Evolutionary conservation across 257 asterid genomes (phyloP).

Genomic region (Plantago major): DNA sequence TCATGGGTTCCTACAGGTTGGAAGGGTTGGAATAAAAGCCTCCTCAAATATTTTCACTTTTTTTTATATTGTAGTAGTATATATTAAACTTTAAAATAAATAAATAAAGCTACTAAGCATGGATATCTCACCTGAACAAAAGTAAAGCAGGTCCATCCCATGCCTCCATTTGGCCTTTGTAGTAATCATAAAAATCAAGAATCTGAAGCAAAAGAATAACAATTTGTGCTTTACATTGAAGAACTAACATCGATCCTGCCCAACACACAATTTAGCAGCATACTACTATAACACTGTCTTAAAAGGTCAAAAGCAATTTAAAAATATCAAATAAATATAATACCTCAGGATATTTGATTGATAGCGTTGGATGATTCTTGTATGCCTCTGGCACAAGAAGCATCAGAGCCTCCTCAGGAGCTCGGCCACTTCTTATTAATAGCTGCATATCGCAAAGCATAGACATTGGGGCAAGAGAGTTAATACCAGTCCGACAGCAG

Average conservation of each 20-base stretch:
- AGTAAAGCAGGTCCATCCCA: constrained; percentile 99
- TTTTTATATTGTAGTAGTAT: no score
- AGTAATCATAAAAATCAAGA: constrained; percentile 89
- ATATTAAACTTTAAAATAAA: no score
- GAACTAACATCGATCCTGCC: not conserved
- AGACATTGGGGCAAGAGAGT: constrained; percentile 10
- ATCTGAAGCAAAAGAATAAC: constrained; percentile 43
- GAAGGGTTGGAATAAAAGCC: no score
- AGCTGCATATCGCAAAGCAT: constrained; percentile 37
- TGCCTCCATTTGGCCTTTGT: constrained; percentile 99
- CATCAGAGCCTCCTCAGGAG: constrained; percentile 96
- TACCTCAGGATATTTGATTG: constrained; percentile 97
- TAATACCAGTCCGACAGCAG: no score
- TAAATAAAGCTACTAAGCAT: no score
- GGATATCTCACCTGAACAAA: constrained; percentile 75
- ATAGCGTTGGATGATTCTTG: constrained; percentile 88
- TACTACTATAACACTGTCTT: constrained; percentile 1
- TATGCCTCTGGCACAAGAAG: constrained; percentile 98
- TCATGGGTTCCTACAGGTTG: no score
- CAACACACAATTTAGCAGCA: not conserved
- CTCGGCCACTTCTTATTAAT: constrained; percentile 92
- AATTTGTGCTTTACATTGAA: constrained; percentile 18
- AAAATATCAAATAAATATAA: constrained; percentile 10
- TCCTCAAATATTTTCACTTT: no score
- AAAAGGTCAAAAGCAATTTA: constrained; percentile 10